Conservation (phyloP, 805 yeast species). For the Starmerella sp. region DNA sequence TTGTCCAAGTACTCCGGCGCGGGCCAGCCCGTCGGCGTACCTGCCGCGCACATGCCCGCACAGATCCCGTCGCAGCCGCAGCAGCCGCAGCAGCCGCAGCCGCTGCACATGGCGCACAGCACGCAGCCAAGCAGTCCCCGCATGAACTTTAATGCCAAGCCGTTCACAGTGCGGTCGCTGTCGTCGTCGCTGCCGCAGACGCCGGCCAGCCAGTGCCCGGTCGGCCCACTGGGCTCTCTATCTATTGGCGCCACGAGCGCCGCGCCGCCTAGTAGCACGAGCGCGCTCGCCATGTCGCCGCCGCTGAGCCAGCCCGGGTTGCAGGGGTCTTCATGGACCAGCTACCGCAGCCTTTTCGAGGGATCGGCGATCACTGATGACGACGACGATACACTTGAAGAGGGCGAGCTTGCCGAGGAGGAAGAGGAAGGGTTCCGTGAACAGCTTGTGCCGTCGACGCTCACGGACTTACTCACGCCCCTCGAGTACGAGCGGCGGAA, state of each 20-base stretch:
- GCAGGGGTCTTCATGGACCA: background rate
- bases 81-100: background rate
- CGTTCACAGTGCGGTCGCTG: conserved; percentile 1
- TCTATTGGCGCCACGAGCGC: background rate
- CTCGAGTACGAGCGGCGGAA: conserved; percentile 62
- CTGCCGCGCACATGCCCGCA: background rate
- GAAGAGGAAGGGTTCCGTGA: conserved; percentile 43
- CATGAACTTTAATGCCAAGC: background rate
- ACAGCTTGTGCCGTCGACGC: conserved; percentile 70
- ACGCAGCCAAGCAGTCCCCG: conserved; percentile 1
- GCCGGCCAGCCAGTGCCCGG: background rate
- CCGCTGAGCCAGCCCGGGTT: background rate
- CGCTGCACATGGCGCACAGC: background rate
- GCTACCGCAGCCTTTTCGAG: conserved; percentile 15
- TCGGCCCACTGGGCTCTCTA: background rate
- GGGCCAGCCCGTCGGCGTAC: background rate
- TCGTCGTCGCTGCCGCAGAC: conserved; percentile 2
- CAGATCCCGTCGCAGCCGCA: background rate
- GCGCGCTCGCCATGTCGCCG: background rate
- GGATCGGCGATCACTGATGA: conserved; percentile 33
- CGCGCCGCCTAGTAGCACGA: background rate
- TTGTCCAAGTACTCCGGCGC: conserved; percentile 11
- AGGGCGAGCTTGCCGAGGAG: background rate
- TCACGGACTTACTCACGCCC: conserved; percentile 73
- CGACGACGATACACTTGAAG: conserved; percentile 24